Conservation (phyloP, 2,329 filamentous ascomycete genomes). For the Chrysoporthe puriensis region DNA sequence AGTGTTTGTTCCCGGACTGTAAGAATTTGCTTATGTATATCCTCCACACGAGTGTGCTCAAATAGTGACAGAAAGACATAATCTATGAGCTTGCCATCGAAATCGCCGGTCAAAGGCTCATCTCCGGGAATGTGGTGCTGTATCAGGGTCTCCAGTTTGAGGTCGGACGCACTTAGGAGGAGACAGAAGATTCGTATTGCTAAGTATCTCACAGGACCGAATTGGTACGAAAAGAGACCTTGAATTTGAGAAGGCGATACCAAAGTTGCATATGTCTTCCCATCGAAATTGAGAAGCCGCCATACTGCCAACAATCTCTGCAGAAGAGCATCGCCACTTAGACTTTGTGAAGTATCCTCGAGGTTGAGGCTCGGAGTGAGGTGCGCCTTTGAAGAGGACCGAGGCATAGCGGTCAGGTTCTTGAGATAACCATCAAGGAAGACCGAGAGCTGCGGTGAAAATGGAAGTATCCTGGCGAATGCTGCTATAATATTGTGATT, state of each 20-base stretch:
- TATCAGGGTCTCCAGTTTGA: slow-evolving; percentile 74
- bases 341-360: not conserved
- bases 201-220: slow-evolving; percentile 72
- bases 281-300: slow-evolving; percentile 78
- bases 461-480: slow-evolving; percentile 78
- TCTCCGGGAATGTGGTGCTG: slow-evolving; percentile 64
- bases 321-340: slow-evolving; percentile 34
- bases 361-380: slow-evolving; percentile 19
- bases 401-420: slow-evolving; percentile 20
- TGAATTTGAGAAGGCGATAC: slow-evolving; percentile 71
- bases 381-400: slow-evolving; percentile 9
- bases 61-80: slow-evolving; percentile 72
- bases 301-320: slow-evolving; percentile 69
- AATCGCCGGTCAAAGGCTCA: slow-evolving; percentile 66
- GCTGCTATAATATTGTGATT: slow-evolving; percentile 63
- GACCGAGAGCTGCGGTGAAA: slow-evolving; percentile 77
- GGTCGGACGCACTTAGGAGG: slow-evolving; percentile 78
- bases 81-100: slow-evolving; percentile 78
- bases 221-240: slow-evolving; percentile 64
- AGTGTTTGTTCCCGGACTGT: slow-evolving; percentile 14
- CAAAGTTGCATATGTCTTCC: slow-evolving; percentile 65
- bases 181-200: slow-evolving; percentile 81
- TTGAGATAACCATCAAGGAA: slow-evolving; percentile 61
- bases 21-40: slow-evolving; percentile 43
- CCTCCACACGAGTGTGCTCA: slow-evolving; percentile 58